Percentiles rank a stretch among this genome's conserved stretches.
Conservation (phyloP, 2,329 filamentous ascomycete genomes). For the Aureobasidium vineae region DNA sequence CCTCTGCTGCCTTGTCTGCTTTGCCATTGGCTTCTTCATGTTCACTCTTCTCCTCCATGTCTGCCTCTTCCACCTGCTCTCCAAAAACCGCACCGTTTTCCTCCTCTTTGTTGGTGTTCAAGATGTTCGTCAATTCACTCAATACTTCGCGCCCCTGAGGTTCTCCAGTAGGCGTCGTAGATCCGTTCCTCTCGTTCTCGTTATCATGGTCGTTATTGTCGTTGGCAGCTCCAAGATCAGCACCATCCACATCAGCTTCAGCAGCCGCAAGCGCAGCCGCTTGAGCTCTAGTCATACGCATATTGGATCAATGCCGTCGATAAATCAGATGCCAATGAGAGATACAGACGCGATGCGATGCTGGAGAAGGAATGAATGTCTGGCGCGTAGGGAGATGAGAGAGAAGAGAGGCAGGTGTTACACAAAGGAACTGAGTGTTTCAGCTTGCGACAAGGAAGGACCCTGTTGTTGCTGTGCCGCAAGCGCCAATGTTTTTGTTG, state of each 20-base stretch:
- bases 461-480: background rate
- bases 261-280: constrained; percentile 40
- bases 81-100: background rate
- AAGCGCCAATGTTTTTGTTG: background rate
- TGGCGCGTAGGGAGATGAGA: background rate
- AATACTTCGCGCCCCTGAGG: constrained; percentile 39
- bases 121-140: constrained; percentile 44
- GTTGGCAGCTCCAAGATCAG: background rate
- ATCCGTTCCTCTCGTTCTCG: constrained; percentile 8
- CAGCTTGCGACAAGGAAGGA: background rate
- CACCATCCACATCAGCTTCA: background rate
- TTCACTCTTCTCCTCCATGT: background rate
- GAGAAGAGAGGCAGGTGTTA: background rate
- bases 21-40: constrained; percentile 29
- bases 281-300: constrained; percentile 48
- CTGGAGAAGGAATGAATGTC: background rate
- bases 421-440: background rate
- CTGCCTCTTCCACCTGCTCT: background rate
- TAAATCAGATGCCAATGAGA: background rate
- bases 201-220: background rate
- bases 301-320: constrained; percentile 24
- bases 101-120: background rate
- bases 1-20: background rate
- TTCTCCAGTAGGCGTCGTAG: background rate
- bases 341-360: background rate